These are phyloP conservation scores for Colletotrichum viniferum DNA, from an alignment of 2,329 filamentous ascomycete species.

Conservation along the genomic window DNA sequence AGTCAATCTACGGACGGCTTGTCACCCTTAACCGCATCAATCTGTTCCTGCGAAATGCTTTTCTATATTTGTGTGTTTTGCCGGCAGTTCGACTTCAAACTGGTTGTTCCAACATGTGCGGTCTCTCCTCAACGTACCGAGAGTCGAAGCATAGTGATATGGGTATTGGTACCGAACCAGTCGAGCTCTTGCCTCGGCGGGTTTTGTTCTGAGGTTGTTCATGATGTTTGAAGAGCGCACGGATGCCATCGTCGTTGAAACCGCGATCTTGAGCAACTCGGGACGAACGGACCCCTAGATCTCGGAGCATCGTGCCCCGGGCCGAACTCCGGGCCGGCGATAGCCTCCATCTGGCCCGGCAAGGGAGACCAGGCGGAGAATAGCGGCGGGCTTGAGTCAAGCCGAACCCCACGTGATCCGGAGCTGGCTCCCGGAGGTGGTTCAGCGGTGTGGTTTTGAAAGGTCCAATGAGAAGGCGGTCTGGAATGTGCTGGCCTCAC, in stretches of 20 bases:
- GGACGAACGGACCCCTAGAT: neutral
- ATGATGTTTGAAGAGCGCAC: neutral
- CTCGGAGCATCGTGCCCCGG: neutral
- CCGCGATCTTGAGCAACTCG: neutral
- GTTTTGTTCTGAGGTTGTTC: neutral
- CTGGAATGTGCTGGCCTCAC: neutral
- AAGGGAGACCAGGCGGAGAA: neutral
- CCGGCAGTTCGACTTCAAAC: neutral
- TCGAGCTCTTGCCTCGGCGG: neutral
- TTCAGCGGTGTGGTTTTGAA: neutral
- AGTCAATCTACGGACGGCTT: neutral
- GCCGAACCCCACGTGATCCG: neutral
- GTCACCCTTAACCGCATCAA: neutral
- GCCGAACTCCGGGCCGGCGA: neutral
- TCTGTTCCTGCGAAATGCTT: neutral
- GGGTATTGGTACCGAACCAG: neutral
- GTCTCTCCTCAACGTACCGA: neutral
- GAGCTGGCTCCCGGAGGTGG: neutral
- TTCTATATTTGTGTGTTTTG: neutral
- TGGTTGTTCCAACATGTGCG: neutral
- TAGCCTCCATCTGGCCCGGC: neutral
- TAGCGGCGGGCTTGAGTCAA: neutral
- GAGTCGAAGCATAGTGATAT: neutral
- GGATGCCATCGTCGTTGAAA: neutral
- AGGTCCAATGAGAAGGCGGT: neutral